Evolutionary conservation across 305 asterid genomes (phyloP), one percentile per base, ranked within the genome.

Genomic region (Coffea humblotiana): DNA sequence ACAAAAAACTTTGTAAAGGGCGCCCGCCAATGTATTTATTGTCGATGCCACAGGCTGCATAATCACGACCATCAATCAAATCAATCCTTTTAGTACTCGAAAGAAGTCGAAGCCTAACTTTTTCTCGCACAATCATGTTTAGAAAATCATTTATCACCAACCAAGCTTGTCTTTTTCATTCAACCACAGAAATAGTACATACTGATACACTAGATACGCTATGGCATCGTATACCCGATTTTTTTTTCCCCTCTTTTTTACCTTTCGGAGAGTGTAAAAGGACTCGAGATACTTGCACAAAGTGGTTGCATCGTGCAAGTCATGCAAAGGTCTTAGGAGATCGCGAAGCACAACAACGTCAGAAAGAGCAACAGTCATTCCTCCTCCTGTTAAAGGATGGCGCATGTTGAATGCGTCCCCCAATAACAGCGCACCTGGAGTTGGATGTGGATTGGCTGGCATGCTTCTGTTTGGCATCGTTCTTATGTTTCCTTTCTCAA

Each of bases 341-440:
- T 93, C 86, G 18, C 97, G 94, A 23, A 93, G 89, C 6, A 93
- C 83, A 68, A 93, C 97, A n/a, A 93, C 86, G 71, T 93, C 97
- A 2, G 98, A 89, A 6, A 93, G 84, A 74, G 98, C 96, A 8
- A 93, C 97, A 0, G 98, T 93, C 98, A 93, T 93, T 88, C 98
- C 98, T 72, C 98, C 98, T 58, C 98, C 98, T 0, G 96, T 92
- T 67, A 92, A 83, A 80, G 98, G 97, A 81, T 93, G 97, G 52
- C 97, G 91, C 97, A 93, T 91, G 86, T 93, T 93, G 87, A 93
- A 90, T 2, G 97, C 94, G 23, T 93, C 97, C 4, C 97, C 97
- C 82, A 93, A 77, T 16, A 92, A 77, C 80, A 92, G 80, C 16
- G 96, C 94, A 12, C 98, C 98, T 0, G 97, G 98, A 0, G 96